Base-by-base conservation (phyloP, 2,329 filamentous ascomycete species). In the Ascomycota sp. region DNA sequence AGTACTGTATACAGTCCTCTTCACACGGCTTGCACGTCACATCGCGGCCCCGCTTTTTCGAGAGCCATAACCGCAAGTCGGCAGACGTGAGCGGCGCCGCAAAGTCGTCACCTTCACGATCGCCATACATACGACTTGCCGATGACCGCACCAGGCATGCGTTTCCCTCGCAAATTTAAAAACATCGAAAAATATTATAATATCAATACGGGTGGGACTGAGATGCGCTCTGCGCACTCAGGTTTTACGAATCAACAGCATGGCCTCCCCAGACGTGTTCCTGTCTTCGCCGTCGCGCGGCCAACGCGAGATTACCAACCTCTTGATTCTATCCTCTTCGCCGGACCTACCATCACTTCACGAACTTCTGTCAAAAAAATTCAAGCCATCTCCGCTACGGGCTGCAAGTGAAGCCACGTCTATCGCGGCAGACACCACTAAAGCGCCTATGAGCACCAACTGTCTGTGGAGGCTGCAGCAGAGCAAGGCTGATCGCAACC, bases 281-380 rank as follows among this genome's bases (percentile, higher is more conserved):
- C 35, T 40, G 19, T 45, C 53, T 32, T 44, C 45, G 31, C 37
- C 44, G 28, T 28, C 42, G 35, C 39, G 47, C 33, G 47, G 39
- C 29, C 36, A 49, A 43, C 51, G 37, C 39, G 48, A 25, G 32
- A 35, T 45, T 32, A 41, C 50, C 12, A 38, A n/a, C n/a, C n/a
- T 48, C 20, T 33, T 46, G 20, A 36, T 35, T 10, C 27, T 42
- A 7, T 64, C 64, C 0, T 68, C 64, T 1, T 69, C 65, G 4
- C 64, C 65, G n/a, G 55, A 54, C n/a, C 45, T 71, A 1, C 67
- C 67, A 3, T 56, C 65, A 0, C 45, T 70, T 0, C 51, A 53
- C 23, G 56, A 69, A 3, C 43, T 71, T 8, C 37, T 63, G 1
- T 48, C 52, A 3, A 58, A 54, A 25, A 37, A 35, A 17, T 37